A percentile compares a stretch with the other conserved stretches of the same genome.
Conservation (phyloP, 2,329 filamentous ascomycete genomes). For the Cytospora piceicola region DNA sequence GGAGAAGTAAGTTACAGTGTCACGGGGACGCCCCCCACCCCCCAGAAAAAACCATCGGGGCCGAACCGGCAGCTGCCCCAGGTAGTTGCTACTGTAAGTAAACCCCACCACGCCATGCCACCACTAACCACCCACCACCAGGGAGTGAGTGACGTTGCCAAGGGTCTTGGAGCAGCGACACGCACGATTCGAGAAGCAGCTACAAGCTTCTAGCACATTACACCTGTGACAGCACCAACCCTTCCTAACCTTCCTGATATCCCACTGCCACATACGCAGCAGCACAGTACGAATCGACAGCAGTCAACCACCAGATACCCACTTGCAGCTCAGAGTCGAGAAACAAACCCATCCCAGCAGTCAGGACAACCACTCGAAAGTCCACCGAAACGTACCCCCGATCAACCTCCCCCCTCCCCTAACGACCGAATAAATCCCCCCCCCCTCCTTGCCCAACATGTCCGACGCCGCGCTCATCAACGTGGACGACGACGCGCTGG, state of each 20-base stretch:
- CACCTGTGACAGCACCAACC: conserved; percentile 11
- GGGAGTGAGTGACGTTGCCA: conserved; percentile 16
- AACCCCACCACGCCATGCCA: conserved; percentile 20
- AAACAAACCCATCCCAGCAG: neutral
- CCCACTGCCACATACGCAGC: neutral
- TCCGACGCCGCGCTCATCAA: conserved; percentile 49
- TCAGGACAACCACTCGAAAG: conserved; percentile 7
- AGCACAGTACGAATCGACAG: neutral
- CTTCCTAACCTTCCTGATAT: neutral
- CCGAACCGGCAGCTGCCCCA: conserved; percentile 16
- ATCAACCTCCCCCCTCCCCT: neutral
- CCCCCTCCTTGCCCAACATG: conserved; percentile 37
- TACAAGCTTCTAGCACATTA: conserved; percentile 10
- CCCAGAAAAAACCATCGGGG: neutral
- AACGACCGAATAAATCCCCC: conserved; percentile 9
- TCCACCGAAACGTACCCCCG: conserved; percentile 10
- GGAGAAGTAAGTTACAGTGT: neutral
- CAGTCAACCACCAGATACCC: neutral
- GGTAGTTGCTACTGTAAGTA: too few species aligned
- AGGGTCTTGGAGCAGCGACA: conserved; percentile 14
- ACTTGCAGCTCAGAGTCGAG: neutral
- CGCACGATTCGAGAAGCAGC: conserved; percentile 7
- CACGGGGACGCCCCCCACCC: neutral
- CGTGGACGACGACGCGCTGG: conserved; percentile 76
- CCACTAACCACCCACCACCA: neutral